A percentile compares a stretch with the other conserved stretches of the same genome.
Conservation (phyloP, 164 flowering plant species). For the Stephania japonica region DNA sequence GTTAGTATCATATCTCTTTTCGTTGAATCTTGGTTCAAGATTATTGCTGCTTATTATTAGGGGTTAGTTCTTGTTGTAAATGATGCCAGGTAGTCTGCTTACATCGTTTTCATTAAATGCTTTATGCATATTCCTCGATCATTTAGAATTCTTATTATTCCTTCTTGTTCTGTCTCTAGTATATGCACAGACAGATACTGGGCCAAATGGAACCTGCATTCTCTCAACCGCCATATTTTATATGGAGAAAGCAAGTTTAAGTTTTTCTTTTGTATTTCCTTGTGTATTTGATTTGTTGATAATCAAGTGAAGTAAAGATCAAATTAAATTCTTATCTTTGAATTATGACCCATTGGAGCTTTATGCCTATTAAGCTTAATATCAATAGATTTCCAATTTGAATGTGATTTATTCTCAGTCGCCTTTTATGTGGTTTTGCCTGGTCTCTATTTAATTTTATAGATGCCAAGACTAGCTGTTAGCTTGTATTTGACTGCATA, state of each 20-base stretch:
- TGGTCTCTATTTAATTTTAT: not conserved
- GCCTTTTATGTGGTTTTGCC: not conserved
- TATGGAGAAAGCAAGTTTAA: not conserved
- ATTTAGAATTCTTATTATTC: not conserved
- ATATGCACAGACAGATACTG: not conserved
- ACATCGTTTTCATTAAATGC: not conserved
- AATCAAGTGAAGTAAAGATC: not conserved
- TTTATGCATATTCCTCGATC: not conserved
- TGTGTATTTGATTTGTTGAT: not conserved
- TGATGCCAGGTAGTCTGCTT: not conserved
- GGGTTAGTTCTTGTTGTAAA: not conserved
- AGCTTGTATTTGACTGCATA: too few relatives aligned
- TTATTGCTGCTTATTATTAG: not conserved
- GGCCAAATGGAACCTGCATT: not conserved
- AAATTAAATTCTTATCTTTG: not conserved
- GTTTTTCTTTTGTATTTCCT: not conserved
- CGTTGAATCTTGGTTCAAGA: not conserved
- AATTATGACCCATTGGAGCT: not conserved
- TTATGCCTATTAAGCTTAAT: not conserved
- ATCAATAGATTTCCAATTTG: too few relatives aligned
- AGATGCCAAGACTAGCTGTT: too few relatives aligned
- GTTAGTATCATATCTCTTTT: not conserved
- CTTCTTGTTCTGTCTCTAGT: not conserved
- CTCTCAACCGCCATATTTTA: not conserved
- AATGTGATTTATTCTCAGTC: not conserved